Conservation (phyloP, 164 flowering plant genomes). For the Stephania japonica region DNA sequence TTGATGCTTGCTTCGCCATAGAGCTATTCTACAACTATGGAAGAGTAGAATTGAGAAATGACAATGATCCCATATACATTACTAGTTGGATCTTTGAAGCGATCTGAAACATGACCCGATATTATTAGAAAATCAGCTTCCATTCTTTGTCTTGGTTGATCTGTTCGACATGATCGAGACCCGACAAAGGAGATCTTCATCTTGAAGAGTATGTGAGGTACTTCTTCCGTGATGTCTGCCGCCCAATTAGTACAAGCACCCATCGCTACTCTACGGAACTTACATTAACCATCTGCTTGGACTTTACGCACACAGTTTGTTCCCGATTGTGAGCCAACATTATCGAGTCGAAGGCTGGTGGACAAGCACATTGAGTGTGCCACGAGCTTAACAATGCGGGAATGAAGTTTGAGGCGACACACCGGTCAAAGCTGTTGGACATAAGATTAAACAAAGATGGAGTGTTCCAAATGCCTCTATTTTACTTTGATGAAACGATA, state of each 20-base stretch:
- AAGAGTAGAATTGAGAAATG: no score
- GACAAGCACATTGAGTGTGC: not conserved
- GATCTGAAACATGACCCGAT: not conserved
- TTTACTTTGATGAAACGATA: no score
- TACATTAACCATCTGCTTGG: constrained; percentile 4
- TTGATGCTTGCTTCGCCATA: no score
- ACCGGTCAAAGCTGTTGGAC: no score
- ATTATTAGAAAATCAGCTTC: constrained; percentile 9
- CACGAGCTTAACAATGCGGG: no score
- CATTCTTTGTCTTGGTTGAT: not conserved
- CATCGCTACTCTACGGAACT: not conserved
- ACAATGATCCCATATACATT: constrained; percentile 6
- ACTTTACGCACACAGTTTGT: not conserved
- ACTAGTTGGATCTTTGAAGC: not conserved
- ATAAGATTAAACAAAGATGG: not conserved
- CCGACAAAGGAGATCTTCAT: not conserved
- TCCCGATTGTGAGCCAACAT: not conserved
- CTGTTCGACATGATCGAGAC: not conserved
- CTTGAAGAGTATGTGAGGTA: constrained; percentile 1
- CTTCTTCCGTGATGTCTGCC: not conserved
- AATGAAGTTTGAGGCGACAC: no score
- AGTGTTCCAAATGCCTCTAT: no score
- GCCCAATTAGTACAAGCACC: not conserved
- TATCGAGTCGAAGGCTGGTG: no score
- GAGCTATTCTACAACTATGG: no score